Conservation (phyloP, 495 filamentous ascomycete species). For the Acidomyces sp. region DNA sequence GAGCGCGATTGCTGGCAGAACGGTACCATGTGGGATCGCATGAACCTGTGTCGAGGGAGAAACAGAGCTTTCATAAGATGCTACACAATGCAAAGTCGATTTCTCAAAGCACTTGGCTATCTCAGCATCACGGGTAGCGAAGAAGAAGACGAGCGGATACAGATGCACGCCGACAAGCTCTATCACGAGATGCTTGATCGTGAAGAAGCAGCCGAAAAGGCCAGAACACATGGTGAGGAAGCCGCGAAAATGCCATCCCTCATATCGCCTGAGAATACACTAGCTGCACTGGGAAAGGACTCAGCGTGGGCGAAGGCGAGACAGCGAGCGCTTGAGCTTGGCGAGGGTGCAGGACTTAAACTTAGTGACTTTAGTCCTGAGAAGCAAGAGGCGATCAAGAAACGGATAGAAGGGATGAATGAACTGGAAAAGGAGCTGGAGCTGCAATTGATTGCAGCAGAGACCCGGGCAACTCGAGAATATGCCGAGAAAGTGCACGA, state of each 20-base stretch:
- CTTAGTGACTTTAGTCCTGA: constrained; percentile 12
- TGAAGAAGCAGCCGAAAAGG: constrained; percentile 53
- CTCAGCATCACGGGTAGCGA: constrained; percentile 46
- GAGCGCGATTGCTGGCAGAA: constrained; percentile 61
- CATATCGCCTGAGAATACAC: constrained; percentile 2
- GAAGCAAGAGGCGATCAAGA: constrained; percentile 20
- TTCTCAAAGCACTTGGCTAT: constrained; percentile 86
- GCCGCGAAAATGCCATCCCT: constrained; percentile 21
- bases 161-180: constrained; percentile 85
- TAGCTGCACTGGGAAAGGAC: constrained; percentile 14
- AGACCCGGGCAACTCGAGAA: constrained; percentile 19
- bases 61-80: constrained; percentile 62
- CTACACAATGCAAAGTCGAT: constrained; percentile 71
- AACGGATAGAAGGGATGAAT: constrained; percentile 21
- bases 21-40: constrained; percentile 43
- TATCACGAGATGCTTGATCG: constrained; percentile 76
- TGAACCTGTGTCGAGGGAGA: constrained; percentile 64
- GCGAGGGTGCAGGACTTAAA: constrained; percentile 11
- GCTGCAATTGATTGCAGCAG: constrained; percentile 23
- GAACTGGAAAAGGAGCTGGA: constrained; percentile 25
- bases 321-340: constrained; percentile 4
- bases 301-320: constrained; percentile 11
- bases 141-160: constrained; percentile 73
- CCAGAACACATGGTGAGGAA: constrained; percentile 34
- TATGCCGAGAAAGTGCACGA: constrained; percentile 21